These are phyloP conservation scores for Chaetomium tenue DNA, from an alignment of 495 filamentous ascomycete genomes.

Conservation along the genomic window DNA sequence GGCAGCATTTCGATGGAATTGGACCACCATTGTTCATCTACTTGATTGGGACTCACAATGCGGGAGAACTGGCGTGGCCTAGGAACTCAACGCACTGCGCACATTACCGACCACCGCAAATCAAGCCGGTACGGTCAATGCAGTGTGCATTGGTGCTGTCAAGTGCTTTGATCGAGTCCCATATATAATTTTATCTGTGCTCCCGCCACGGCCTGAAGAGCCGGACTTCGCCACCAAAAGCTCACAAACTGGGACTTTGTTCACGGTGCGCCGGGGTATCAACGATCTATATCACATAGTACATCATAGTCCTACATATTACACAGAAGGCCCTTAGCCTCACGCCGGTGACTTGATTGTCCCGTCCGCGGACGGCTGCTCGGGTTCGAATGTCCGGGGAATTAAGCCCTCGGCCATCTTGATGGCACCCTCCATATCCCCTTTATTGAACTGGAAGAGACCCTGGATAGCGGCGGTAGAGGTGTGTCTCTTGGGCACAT, in stretches of 20 bases:
- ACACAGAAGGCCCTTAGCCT: background rate
- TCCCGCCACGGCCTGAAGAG: too few species aligned
- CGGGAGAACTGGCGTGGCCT: too few species aligned
- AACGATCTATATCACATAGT: constrained; percentile 18
- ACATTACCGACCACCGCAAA: too few species aligned
- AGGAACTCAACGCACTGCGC: too few species aligned
- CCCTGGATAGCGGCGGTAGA: constrained; percentile 92
- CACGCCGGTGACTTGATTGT: constrained; percentile 35
- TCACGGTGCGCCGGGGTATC: constrained; percentile 15
- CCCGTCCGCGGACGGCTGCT: constrained; percentile 30
- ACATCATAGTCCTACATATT: constrained; percentile 14
- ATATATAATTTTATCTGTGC: too few species aligned
- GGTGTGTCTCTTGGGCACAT: constrained; percentile 52
- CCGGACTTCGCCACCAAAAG: background rate
- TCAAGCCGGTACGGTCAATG: too few species aligned
- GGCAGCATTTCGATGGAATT: too few species aligned
- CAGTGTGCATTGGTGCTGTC: too few species aligned
- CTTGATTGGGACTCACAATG: too few species aligned
- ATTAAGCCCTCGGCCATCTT: constrained; percentile 69
- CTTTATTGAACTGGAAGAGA: constrained; percentile 91
- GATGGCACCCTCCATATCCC: constrained; percentile 82
- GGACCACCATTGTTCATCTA: too few species aligned
- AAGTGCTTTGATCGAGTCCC: too few species aligned
- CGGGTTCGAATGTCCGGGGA: constrained; percentile 50
- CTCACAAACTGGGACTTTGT: background rate